Percentiles rank a stretch among this genome's conserved stretches.
These are phyloP conservation scores for Zarea fungicola DNA, from an alignment of 2,329 filamentous ascomycete species.

Conservation along the genomic window DNA sequence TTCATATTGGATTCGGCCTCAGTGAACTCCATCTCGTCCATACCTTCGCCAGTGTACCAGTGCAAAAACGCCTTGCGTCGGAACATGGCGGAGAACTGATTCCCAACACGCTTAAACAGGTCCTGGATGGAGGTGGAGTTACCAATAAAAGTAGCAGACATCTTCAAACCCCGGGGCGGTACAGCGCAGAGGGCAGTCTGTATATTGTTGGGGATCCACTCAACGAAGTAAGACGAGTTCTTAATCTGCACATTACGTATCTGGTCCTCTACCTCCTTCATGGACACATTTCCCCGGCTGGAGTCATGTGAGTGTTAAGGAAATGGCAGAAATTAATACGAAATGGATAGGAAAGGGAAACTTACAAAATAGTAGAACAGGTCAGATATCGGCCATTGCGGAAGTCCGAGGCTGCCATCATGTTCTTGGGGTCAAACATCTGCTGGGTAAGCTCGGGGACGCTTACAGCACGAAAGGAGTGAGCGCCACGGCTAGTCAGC, in stretches of 20 bases:
- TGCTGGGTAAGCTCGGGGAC: conserved; percentile 99
- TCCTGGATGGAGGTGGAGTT: conserved; percentile 99
- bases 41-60: conserved; percentile 99
- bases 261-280: conserved; percentile 99
- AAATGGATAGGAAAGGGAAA: conserved; percentile 19
- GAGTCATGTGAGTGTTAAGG: too few species aligned
- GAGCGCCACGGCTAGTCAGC: conserved; percentile 76
- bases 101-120: conserved; percentile 99
- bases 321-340: conserved; percentile 13
- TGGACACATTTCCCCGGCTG: conserved; percentile 98
- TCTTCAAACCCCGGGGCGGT: conserved; percentile 94
- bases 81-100: conserved; percentile 99
- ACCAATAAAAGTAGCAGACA: conserved; percentile 98
- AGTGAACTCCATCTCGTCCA: conserved; percentile 99
- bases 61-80: conserved; percentile 99
- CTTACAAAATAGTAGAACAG: conserved; percentile 96
- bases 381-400: conserved; percentile 99
- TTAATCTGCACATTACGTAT: conserved; percentile 99
- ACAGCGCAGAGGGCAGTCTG: conserved; percentile 99
- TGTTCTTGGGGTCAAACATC: conserved; percentile 99
- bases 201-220: conserved; percentile 99
- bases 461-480: conserved; percentile 96
- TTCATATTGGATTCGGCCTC: too few species aligned
- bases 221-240: conserved; percentile 99
- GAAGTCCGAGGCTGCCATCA: conserved; percentile 99